Conservation (phyloP, 192 early-diverging fungal genomes). For the Coemansia sp. region DNA sequence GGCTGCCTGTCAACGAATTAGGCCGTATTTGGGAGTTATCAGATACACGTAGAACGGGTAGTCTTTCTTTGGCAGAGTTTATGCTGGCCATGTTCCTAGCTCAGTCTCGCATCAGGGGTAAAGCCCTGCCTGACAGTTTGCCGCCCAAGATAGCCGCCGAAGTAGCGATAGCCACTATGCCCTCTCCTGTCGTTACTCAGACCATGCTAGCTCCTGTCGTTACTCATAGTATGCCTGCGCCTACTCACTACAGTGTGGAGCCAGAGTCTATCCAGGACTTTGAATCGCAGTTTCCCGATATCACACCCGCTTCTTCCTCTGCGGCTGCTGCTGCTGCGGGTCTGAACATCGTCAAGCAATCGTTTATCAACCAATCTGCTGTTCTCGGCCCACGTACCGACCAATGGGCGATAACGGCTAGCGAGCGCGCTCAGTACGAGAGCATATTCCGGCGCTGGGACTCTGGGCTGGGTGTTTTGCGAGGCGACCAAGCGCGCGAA, state of each 20-base stretch:
- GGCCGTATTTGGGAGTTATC: slow-evolving; percentile 67
- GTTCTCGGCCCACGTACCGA: slow-evolving; percentile 14
- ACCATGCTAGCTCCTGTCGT: neutral
- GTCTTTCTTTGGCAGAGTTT: slow-evolving; percentile 66
- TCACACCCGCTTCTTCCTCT: no score
- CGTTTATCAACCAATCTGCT: slow-evolving; percentile 17
- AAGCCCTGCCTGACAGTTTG: slow-evolving; percentile 56
- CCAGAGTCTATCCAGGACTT: slow-evolving; percentile 35
- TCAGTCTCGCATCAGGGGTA: slow-evolving; percentile 59
- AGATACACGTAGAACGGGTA: slow-evolving; percentile 53
- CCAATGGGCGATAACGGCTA: slow-evolving; percentile 43
- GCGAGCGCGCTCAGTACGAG: slow-evolving; percentile 46
- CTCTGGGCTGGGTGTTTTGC: slow-evolving; percentile 47
- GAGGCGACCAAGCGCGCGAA: slow-evolving; percentile 61
- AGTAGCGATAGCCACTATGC: slow-evolving; percentile 25
- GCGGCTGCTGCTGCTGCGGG: slow-evolving; percentile 12
- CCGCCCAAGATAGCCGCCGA: slow-evolving; percentile 59
- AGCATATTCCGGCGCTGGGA: slow-evolving; percentile 59
- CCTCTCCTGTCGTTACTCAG: neutral
- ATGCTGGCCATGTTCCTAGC: slow-evolving; percentile 69
- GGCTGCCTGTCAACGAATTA: slow-evolving; percentile 57
- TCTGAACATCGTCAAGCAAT: slow-evolving; percentile 37
- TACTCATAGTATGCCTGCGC: neutral
- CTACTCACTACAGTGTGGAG: neutral
- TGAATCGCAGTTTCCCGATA: slow-evolving; percentile 44